These are phyloP conservation scores for Phytophthora quininea DNA, from an alignment of 352 stramenopile species.

Conservation along the genomic window DNA sequence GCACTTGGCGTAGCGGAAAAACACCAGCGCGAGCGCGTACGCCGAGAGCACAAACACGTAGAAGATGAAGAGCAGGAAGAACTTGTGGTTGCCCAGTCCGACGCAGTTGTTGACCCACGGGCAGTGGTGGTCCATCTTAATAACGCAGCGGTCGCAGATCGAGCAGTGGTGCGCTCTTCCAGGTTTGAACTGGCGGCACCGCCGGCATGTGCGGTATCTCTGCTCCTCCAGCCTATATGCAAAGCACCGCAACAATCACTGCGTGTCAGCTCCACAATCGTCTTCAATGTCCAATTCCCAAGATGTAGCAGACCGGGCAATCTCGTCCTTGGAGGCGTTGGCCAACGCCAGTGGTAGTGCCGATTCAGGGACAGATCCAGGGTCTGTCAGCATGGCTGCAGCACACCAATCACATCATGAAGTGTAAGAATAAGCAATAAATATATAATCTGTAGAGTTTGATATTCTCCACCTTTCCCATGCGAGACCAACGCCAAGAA, in stretches of 20 bases:
- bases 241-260: slow-evolving; percentile 7
- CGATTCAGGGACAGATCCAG: slow-evolving; percentile 95
- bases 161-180: slow-evolving; percentile 96
- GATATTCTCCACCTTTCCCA: slow-evolving; percentile 80
- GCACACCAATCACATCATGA: slow-evolving; percentile 6
- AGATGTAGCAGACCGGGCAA: slow-evolving; percentile 45
- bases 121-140: slow-evolving; percentile 99
- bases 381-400: slow-evolving; percentile 97
- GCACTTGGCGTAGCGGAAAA: slow-evolving; percentile 89
- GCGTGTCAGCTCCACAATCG: slow-evolving; percentile 10
- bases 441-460: too few species aligned
- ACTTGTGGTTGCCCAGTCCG: slow-evolving; percentile 99
- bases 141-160: slow-evolving; percentile 95
- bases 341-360: slow-evolving; percentile 88
- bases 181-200: slow-evolving; percentile 97
- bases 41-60: slow-evolving; percentile 94
- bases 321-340: slow-evolving; percentile 79
- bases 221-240: slow-evolving; percentile 75
- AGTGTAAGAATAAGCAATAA: not conserved
- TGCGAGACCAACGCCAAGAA: slow-evolving; percentile 94
- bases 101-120: slow-evolving; percentile 99
- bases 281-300: not conserved
- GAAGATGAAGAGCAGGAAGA: slow-evolving; percentile 91
- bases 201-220: slow-evolving; percentile 84
- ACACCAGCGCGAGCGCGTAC: slow-evolving; percentile 95